Conservation (phyloP, 129 eudicot species). For the Escallonia rubra region DNA sequence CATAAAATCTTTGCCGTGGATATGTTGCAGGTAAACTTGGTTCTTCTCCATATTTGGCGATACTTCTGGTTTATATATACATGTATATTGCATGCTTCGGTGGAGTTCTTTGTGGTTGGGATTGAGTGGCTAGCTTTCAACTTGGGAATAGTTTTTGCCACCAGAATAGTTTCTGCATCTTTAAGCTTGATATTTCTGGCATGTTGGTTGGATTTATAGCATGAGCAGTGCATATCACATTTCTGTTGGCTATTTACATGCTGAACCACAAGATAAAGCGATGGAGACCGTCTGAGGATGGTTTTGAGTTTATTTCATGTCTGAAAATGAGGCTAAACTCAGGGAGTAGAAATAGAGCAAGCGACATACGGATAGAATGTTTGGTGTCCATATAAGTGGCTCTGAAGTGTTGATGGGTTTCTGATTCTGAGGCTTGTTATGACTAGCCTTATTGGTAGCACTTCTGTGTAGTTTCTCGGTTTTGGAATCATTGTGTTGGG, state of each 20-base stretch:
- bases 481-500: not conserved
- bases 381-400: too few relatives aligned
- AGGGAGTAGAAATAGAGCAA: too few relatives aligned
- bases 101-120: conserved; percentile 16
- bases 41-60: conserved; percentile 19
- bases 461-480: not conserved
- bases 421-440: not conserved
- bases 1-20: not conserved
- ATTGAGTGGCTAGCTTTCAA: conserved; percentile 9
- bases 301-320: not conserved
- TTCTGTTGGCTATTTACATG: conserved; percentile 6
- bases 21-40: conserved; percentile 69
- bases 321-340: not conserved
- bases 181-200: conserved; percentile 11
- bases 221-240: conserved; percentile 13
- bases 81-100: conserved; percentile 14
- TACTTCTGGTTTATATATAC: conserved; percentile 26
- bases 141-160: conserved; percentile 2
- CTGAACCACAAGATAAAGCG: not conserved
- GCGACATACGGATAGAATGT: too few relatives aligned
- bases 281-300: not conserved
- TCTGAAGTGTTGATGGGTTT: not conserved
- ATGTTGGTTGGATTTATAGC: conserved; percentile 7
- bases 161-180: conserved; percentile 9
- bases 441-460: not conserved